Base-by-base conservation (phyloP, 176 grass and related monocot genomes). In the Carex parvula region DNA sequence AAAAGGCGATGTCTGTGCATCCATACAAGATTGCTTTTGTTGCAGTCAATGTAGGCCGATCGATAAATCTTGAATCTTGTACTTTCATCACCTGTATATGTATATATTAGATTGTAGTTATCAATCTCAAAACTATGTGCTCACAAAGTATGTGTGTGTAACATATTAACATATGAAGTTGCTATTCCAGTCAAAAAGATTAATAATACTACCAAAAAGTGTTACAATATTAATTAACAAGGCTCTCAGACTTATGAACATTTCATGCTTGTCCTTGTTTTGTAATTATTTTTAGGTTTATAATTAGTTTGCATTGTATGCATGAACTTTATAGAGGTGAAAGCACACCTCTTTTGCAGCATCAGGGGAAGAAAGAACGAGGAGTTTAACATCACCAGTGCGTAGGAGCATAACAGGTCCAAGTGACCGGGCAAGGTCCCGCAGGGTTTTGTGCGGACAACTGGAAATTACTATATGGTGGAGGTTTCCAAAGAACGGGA, bases 401-500 rank as follows among this genome's bases (percentile, higher is more conserved):
- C 41, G 60, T 55, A 92, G 83, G 66, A 61, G 63, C 69, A 87
- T 70, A 58, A 91, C 63, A 1, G 88, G 79, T 32, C 69, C 79
- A 46, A 87, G 77, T 3, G 39, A 50, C 13, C 9, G 62, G 6
- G 90, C 81, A 35, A 92, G 78, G 32, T 61, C 50, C 67, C 46
- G 60, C 37, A 92, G 53, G 1, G 61, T 60, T 21, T 78, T 82
- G 83, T 92, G 90, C 5, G 86, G 81, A 13, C 59, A 58, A 44
- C 22, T 16, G 22, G 57, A 8, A 57, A 22, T 61, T 33, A 18
- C n/a, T 57, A 92, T 53, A 55, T 89, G 91, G 82, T 88, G 88
- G 54, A 92, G 84, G 79, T 70, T 87, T 8, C 88, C 88, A 44
- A 92, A 55, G 30, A 90, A 10, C 2, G 88, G 91, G 1, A 87